Base-by-base conservation (phyloP, 176 grass and related monocot species). In the Zea luxurians region DNA sequence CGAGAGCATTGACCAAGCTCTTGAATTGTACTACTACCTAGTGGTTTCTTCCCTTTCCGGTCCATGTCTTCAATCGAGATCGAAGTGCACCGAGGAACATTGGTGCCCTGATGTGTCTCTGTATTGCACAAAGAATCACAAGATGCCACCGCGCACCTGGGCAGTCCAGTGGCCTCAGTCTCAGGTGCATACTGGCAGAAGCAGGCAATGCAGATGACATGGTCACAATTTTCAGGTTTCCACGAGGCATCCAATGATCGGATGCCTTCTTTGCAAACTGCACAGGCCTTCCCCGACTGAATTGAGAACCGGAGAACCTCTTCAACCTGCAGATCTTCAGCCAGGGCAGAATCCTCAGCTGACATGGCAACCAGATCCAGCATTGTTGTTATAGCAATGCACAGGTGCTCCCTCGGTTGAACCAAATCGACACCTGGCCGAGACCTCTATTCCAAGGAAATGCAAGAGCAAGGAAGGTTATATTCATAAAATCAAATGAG, bases 301-400 rank as follows among this genome's bases (percentile, higher is more conserved):
- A 78, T 64, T 2, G 72, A 88, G 48, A 74, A 85, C n/a, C 43
- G 72, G 54, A 94, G 75, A 64, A 91, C 75, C 79, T 94, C 91
- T 70, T 91, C 66, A 48, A 94, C 48, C 70, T 91, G 91, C 61
- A 86, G 18, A 40, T 88, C 80, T 52, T 91, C 86, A 0, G 91
- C 88, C 12, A 90, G 13, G 11, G 34, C 61, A 6, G 7, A 41
- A 61, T 83, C 88, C 74, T 83, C 80, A 44, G 70, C 80, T 64
- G 59, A 42, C 74, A 42, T 73, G 68, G 17, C 13, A 2, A 66
- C 67, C 13, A 15, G 41, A 42, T 77, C 8, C 35, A 53, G 35
- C 53, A 69, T 83, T 40, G 52, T 45, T 37, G 4, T n/a, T 55
- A n/a, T 13, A 10, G 11, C 27, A 44, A 8, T 52, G 44, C 20